Evolutionary conservation across 768 basidiomycete species (phyloP).

Genomic region (Coprinopsis strossmayeri): DNA sequence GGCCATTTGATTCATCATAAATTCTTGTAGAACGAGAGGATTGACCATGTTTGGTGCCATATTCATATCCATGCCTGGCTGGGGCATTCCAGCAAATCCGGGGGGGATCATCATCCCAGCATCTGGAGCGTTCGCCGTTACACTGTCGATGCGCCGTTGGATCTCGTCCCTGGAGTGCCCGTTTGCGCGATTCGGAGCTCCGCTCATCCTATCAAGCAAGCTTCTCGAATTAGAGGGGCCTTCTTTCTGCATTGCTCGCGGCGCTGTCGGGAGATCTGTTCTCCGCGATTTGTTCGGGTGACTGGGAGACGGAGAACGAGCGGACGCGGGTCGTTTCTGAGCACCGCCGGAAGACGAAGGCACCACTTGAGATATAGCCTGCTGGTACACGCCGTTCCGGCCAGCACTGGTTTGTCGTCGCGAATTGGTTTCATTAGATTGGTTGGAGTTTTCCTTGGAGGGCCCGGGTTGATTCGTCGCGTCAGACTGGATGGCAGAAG

Average conservation of each 20-base stretch:
- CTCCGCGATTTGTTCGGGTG: constrained; percentile 68
- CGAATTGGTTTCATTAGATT: constrained; percentile 30
- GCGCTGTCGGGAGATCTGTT: constrained; percentile 76
- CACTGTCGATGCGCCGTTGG: constrained; percentile 73
- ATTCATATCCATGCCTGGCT: constrained; percentile 55
- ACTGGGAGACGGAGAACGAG: constrained; percentile 59
- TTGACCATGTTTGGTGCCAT: constrained; percentile 52
- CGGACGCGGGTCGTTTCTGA: constrained; percentile 61
- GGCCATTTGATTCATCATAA: constrained; percentile 90
- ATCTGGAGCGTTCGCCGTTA: constrained; percentile 52
- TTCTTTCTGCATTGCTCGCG: constrained; percentile 68
- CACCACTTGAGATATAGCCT: constrained; percentile 62
- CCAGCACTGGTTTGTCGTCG: constrained; percentile 41
- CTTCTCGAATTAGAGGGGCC: constrained; percentile 43
- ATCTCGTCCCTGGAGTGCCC: constrained; percentile 57
- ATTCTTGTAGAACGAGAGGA: constrained; percentile 74
- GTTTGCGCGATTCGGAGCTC: constrained; percentile 32
- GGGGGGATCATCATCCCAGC: constrained; percentile 51
- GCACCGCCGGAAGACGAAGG: constrained; percentile 41
- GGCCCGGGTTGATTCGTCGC: constrained; percentile 15
- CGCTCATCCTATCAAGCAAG: constrained; percentile 79
- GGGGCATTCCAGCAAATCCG: constrained; percentile 34
- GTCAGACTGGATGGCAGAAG: constrained; percentile 15
- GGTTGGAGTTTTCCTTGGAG: constrained; percentile 24
- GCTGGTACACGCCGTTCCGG: constrained; percentile 62